Base-by-base conservation (phyloP, 495 filamentous ascomycete species). In the Penicillium herquei region DNA sequence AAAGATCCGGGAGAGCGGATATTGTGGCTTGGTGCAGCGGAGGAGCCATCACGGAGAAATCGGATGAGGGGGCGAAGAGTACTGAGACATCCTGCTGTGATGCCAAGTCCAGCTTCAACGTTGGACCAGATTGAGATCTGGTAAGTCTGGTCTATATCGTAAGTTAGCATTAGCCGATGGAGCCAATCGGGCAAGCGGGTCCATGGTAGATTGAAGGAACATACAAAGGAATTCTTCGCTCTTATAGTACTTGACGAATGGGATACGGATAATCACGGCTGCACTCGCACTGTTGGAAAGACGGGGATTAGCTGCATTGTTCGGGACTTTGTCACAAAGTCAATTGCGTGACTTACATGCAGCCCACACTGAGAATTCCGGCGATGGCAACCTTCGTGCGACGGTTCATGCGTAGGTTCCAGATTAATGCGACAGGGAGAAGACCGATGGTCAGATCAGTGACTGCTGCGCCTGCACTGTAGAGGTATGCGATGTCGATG, bases 111-210 rank as follows among this genome's bases (percentile, higher is more conserved):
- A 1, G 65, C 65, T 55, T 77, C 73, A 49, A 74, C 54, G 40
- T 70, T 70, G 18, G 70, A 71, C 72, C 73, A 77, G 49, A 76
- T 73, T 39, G 67, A 66, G 39, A 75, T 67, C 33, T 72, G 61
- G 51, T 64, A 66, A 17, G 69, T 71, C 18, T 64, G 57, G 40
- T 70, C 69, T 73, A 46, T 2, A 13, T 35, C 12, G 33, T 21
- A 41, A 52, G 49, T 9, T 0, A 14, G 1, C n/a, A 30, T 48
- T 31, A 37, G 44, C 18, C 37, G 43, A 35, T 4, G 43, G 7
- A 2, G 17, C 14, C 2, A 30, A 42, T 50, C 14, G 39, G 21
- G 47, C 3, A 16, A 13, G 13, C 5, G 39, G 35, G 33, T 16
- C 1, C 33, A 33, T 30, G 16, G 18, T 10, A 32, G 32, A 55